Conservation (phyloP, 176 grass and related monocot genomes). For the Puccinellia tenuiflora region DNA sequence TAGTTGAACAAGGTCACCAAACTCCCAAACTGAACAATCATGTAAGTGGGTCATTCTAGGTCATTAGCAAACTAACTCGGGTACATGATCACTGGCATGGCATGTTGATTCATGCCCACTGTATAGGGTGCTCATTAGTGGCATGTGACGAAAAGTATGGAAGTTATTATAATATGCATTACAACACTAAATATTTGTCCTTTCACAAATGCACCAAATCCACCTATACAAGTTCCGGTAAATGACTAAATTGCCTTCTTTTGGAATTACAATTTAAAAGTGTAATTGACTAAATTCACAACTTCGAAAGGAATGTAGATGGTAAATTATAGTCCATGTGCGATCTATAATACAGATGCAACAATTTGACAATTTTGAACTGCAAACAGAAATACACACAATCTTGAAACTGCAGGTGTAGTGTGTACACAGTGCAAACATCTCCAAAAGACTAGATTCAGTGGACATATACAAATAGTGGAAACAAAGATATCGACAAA, state of each 20-base stretch:
- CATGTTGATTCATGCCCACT: background rate
- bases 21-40: background rate
- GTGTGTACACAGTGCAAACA: background rate
- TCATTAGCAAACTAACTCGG: background rate
- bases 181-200: background rate
- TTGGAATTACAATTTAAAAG: background rate
- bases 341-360: background rate
- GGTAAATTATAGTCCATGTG: constrained; percentile 1
- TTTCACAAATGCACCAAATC: constrained; percentile 4
- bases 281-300: background rate
- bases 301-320: background rate
- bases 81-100: background rate
- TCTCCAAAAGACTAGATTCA: background rate
- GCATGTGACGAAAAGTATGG: background rate
- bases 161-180: background rate
- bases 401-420: background rate
- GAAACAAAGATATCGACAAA: background rate
- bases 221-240: background rate
- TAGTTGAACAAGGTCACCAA: background rate
- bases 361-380: background rate
- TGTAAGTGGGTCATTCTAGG: background rate
- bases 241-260: constrained; percentile 1
- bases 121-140: background rate
- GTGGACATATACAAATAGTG: background rate
- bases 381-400: background rate